Evolutionary conservation across 805 yeast species (phyloP).

Genomic region (Saccharomycopsis fermentans): DNA sequence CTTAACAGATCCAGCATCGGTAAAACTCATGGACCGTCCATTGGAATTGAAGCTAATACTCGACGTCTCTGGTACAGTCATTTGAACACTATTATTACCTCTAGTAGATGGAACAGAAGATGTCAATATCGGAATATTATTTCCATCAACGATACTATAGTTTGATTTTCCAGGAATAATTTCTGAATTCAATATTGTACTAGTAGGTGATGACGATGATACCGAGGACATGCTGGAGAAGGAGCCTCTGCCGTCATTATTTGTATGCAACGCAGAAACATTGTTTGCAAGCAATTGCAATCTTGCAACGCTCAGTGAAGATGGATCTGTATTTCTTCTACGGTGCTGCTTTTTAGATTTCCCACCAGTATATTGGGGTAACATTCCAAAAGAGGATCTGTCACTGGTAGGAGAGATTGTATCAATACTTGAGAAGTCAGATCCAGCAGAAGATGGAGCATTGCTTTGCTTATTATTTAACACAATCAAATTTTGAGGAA

Average conservation of each 20-base stretch:
- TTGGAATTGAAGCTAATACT: not conserved
- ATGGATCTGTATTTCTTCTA: conserved; percentile 16
- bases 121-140: not conserved
- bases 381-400: not conserved
- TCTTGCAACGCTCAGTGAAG: not conserved
- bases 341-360: conserved; percentile 11
- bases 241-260: not conserved
- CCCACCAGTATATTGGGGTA: not conserved
- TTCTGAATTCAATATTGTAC: not conserved
- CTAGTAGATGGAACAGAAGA: not conserved
- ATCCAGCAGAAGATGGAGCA: not conserved
- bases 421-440: not conserved
- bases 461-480: not conserved
- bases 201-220: conserved; percentile 14
- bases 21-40: not conserved
- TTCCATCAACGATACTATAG: not conserved
- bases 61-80: not conserved
- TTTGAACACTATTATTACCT: not conserved
- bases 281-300: conserved; percentile 2
- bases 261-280: not conserved
- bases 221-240: conserved; percentile 4
- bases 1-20: not conserved
- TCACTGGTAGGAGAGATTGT: not conserved
- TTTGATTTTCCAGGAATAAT: not conserved
- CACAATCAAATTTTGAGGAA: not conserved